Base-by-base conservation (phyloP, 192 early-diverging fungal genomes). In the Backusella mclennaniae region DNA sequence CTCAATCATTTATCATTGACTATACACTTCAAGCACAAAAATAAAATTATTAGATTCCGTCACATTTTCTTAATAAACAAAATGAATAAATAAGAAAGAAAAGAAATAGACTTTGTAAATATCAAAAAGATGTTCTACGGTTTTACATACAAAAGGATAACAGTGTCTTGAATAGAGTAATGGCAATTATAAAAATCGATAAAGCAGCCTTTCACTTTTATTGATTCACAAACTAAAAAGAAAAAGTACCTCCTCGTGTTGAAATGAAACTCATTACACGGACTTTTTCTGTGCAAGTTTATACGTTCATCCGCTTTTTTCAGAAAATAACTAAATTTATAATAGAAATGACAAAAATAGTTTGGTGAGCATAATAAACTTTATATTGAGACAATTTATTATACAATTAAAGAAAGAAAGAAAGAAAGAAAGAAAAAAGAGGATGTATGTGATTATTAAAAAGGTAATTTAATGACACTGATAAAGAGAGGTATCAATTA, bases 1-100 rank as follows among this genome's bases (percentile, higher is more conserved):
- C 92, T 3, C 86, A 93, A 80, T 96, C 93, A 53, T 95, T 91
- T 78, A 89, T 98, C 29, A 83, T 98, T 63, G 95, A 96, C 80
- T 96, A 95, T 75, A 96, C 95, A 21, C 86, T 98, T 75, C 92
- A 97, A 53, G 88, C 91, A 14, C 76, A 77, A 71, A 68, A 77
- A 77, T 77, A 77, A 71, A 49, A 69, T 67, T 33, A 33, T 17
- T 67, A 67, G 66, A 67, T 35, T 67, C 17, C 66, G 26, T 67
- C 38, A 67, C 33, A 35, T 67, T 35, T 35, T 67, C 12, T 49
- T 49, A 49, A 14, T 14, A 44, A 49, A 49, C 15, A 49, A 49
- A 49, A 49, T 6, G 6, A 49, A 49, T 6, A 49, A 49, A 67
- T 4, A 35, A 67, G 14, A 23, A 53, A 59, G 3, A 59, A 59